Evolutionary conservation across 2,329 filamentous ascomycete genomes (phyloP).

Genomic region (Zymoseptoria pseudotritici): DNA sequence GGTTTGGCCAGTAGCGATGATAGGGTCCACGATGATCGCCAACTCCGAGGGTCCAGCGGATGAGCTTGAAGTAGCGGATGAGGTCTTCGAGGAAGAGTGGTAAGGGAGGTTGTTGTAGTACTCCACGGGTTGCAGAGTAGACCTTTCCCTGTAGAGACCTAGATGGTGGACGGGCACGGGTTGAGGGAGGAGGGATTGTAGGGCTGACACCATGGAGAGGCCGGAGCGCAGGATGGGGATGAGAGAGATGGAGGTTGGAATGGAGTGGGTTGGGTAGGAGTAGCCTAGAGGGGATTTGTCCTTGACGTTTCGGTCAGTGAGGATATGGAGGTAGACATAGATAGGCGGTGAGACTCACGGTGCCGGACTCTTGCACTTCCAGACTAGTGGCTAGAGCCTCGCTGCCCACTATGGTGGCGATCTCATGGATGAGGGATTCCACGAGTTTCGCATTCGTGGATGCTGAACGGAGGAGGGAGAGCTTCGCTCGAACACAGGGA

Average conservation of each 20-base stretch:
- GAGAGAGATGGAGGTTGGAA: conserved; percentile 66
- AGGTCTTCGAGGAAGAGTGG: conserved; percentile 44
- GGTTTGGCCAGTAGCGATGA: conserved; percentile 90
- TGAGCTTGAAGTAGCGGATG: conserved; percentile 27
- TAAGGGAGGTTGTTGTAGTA: conserved; percentile 97
- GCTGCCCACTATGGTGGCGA: conserved; percentile 70
- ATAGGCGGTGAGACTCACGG: conserved; percentile 43
- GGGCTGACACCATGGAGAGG: conserved; percentile 80
- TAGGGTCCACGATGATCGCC: conserved; percentile 80
- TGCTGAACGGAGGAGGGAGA: conserved; percentile 77
- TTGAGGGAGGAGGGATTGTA: conserved; percentile 72
- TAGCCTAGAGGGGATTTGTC: conserved; percentile 72
- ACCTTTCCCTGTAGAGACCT: conserved; percentile 85
- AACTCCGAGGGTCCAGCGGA: conserved; percentile 45
- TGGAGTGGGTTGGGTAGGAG: conserved; percentile 59
- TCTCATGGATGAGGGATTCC: conserved; percentile 77
- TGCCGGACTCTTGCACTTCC: conserved; percentile 50
- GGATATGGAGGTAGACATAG: not conserved
- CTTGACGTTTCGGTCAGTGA: conserved; percentile 37
- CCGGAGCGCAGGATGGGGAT: conserved; percentile 91
- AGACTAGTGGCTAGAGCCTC: conserved; percentile 68
- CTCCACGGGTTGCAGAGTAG: conserved; percentile 80
- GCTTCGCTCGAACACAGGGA: conserved; percentile 79
- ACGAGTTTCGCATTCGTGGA: conserved; percentile 65
- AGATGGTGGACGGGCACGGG: conserved; percentile 85